phyloP scores from a whole-genome alignment of 345 rosid species.

The Lenwebbia sp. region DNA sequence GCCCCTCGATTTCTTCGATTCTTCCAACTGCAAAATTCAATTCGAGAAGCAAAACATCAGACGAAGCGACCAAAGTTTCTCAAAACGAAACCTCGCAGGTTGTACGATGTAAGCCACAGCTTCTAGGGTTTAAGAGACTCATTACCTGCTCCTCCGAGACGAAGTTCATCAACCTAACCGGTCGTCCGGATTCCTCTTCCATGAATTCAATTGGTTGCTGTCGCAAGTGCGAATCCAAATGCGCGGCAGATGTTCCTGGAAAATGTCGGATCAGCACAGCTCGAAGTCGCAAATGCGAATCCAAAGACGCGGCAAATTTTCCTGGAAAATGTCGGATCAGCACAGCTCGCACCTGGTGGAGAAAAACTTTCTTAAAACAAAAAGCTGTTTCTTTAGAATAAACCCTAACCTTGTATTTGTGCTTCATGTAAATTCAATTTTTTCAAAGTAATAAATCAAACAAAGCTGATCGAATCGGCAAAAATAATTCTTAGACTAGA shows the following conservation, averaged over 20 bases:
- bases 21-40: conserved; percentile 46
- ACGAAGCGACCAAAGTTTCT: neutral
- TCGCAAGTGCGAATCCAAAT: neutral
- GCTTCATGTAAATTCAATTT: too few species aligned
- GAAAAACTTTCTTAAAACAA: too few species aligned
- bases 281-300: too few species aligned
- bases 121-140: neutral
- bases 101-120: neutral
- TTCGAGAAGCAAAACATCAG: neutral
- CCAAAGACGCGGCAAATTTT: too few species aligned
- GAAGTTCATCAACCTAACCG: conserved; percentile 77
- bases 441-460: too few species aligned
- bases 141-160: conserved; percentile 84
- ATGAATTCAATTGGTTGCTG: conserved; percentile 5
- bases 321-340: too few species aligned
- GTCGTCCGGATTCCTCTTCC: conserved; percentile 51
- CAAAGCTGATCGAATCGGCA: too few species aligned
- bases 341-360: too few species aligned
- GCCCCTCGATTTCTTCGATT: conserved; percentile 84
- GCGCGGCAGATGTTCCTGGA: neutral
- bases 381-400: too few species aligned
- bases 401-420: too few species aligned
- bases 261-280: neutral
- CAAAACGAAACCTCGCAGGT: neutral
- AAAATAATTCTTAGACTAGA: too few species aligned